Conservation (phyloP, 139 green algal genomes). For the Gonium pectorale region DNA sequence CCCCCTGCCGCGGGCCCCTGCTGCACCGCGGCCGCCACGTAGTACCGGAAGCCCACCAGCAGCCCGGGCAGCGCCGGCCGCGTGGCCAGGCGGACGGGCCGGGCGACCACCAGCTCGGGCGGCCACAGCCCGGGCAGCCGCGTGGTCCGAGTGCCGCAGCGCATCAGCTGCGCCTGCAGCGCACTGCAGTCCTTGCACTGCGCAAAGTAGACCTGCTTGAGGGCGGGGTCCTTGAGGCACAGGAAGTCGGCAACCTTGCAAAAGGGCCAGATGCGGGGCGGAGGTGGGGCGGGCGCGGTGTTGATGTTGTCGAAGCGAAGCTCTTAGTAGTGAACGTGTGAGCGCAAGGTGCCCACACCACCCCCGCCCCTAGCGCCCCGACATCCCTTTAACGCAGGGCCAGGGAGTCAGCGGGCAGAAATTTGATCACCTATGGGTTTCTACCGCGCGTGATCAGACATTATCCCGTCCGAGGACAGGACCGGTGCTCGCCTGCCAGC, state of each 20-base stretch:
- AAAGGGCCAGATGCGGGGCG: background rate
- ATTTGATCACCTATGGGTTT: background rate
- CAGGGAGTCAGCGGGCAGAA: background rate
- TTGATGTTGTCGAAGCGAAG: background rate
- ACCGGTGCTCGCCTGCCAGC: background rate
- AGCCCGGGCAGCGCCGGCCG: background rate
- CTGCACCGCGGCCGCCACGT: conserved; percentile 1
- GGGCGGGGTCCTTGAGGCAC: background rate
- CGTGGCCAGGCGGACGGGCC: background rate
- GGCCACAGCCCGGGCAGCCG: conserved; percentile 23
- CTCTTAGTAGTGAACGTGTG: background rate
- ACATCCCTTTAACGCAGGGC: too few relatives aligned
- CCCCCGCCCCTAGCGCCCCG: too few relatives aligned
- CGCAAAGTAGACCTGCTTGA: conserved; percentile 43
- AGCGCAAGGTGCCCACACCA: too few relatives aligned
- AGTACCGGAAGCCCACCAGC: conserved; percentile 23
- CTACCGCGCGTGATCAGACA: too few relatives aligned
- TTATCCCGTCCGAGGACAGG: background rate
- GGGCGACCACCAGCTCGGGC: conserved; percentile 26
- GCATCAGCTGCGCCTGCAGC: conserved; percentile 37
- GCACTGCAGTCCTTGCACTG: conserved; percentile 25
- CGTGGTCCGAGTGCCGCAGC: conserved; percentile 19
- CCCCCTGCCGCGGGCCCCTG: background rate
- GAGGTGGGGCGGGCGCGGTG: background rate
- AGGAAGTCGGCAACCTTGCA: background rate